Base-by-base conservation (phyloP, 2,329 filamentous ascomycete genomes). In the Dryadomyces quercivorus region DNA sequence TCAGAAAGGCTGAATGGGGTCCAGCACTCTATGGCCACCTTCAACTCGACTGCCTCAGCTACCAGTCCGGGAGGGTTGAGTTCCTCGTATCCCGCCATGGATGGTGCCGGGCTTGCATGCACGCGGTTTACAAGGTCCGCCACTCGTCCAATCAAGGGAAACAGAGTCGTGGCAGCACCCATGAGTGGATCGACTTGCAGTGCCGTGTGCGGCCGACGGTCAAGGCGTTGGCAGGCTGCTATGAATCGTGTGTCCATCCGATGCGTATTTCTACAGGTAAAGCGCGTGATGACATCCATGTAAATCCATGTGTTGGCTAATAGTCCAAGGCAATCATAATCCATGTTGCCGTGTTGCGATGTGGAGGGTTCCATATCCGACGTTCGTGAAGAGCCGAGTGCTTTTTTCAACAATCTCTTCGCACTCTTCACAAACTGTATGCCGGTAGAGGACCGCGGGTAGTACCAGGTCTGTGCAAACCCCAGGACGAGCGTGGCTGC, bases 251-350 rank as follows among this genome's bases (percentile, higher is more conserved):
- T 43, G 38, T 55, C 54, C 15, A 55, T 21, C 12, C 2, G 13
- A 1, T 20, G 21, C 16, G 52, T 38, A 20, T 21, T 21, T 21
- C 36, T 44, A 5, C 54, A 55, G 22, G 54, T 55, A 18, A 55
- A 55, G 20, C 54, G 54, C 2, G 49, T 43, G 38, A 55, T 55
- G 50, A 55, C 45, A 18, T 55, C 54, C 54, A 55, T 55, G 38
- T 55, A 55, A 31, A 55, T 43, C 54, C 54, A 55, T 4, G 54
- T 55, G 50, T 52, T 52, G 15, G 44, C 44, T 15, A 55, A 45
- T 3, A 55, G 45, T 12, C 48, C 42, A 15, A 51, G 46, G 15
- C 43, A 34, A 4, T 15, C 12, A 2, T 16, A 15, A 9, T 48
- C 42, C 18, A 9, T 38, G 10, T 20, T 18, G 46, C 9, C 15